Evolutionary conservation across 495 filamentous ascomycete genomes (phyloP).

Genomic region (Evernia prunastri): DNA sequence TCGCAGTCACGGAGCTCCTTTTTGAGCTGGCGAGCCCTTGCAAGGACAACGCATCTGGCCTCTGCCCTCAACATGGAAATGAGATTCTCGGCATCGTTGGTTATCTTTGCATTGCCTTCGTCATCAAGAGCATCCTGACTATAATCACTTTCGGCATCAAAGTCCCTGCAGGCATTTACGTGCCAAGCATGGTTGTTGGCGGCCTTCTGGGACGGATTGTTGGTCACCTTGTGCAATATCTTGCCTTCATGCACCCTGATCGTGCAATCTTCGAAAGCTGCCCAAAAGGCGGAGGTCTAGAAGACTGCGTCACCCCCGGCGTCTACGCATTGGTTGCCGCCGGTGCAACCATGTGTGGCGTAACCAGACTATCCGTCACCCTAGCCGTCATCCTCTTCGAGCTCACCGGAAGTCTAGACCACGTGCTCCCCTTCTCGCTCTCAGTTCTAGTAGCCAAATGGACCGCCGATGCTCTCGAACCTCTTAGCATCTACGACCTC

Average conservation of each 20-base stretch:
- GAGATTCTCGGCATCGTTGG: conserved; percentile 67
- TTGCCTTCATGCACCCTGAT: conserved; percentile 64
- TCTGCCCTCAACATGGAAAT: conserved; percentile 67
- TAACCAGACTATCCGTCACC: conserved; percentile 89
- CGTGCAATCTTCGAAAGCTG: conserved; percentile 69
- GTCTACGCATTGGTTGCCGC: conserved; percentile 94
- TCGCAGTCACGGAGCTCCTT: conserved; percentile 84
- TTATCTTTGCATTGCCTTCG: conserved; percentile 68
- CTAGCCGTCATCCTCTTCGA: conserved; percentile 95
- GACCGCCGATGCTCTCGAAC: conserved; percentile 95
- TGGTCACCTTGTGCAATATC: conserved; percentile 80
- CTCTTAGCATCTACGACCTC: conserved; percentile 90
- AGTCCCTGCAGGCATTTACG: conserved; percentile 92
- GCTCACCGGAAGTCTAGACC: conserved; percentile 86
- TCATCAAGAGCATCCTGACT: conserved; percentile 85
- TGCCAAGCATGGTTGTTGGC: conserved; percentile 96
- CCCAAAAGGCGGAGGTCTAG: conserved; percentile 57
- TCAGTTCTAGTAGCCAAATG: conserved; percentile 92
- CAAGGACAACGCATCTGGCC: conserved; percentile 55
- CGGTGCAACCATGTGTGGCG: conserved; percentile 96
- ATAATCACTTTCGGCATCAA: conserved; percentile 91
- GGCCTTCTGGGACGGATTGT: conserved; percentile 86
- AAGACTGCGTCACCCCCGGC: conserved; percentile 86
- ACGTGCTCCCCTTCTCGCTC: conserved; percentile 91
- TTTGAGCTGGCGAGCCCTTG: conserved; percentile 89